Percentiles rank a stretch among this genome's conserved stretches.
These are phyloP conservation scores for Oryza longistaminata DNA, from an alignment of 176 grass and related monocot genomes.

Conservation along the genomic window DNA sequence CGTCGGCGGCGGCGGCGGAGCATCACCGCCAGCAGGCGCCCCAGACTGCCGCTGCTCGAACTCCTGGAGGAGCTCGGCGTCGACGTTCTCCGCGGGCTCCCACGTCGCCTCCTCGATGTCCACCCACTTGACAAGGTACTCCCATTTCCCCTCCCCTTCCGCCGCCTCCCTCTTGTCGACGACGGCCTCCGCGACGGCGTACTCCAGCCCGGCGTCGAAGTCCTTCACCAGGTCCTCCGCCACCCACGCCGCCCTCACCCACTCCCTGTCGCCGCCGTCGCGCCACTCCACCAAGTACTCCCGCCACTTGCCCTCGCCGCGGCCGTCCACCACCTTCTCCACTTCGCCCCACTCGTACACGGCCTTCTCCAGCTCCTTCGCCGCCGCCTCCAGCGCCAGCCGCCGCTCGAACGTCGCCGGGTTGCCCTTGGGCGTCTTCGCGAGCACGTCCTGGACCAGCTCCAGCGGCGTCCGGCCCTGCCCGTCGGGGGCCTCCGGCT, in stretches of 20 bases:
- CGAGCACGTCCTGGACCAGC: constrained; percentile 70
- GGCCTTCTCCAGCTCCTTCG: constrained; percentile 75
- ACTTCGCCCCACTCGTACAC: constrained; percentile 98
- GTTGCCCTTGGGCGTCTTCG: constrained; percentile 64
- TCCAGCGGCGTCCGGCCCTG: constrained; percentile 64
- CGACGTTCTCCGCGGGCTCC: constrained; percentile 90
- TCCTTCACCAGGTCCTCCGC: constrained; percentile 80
- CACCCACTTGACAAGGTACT: constrained; percentile 97
- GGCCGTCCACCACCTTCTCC: constrained; percentile 76
- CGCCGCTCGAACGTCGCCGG: constrained; percentile 69
- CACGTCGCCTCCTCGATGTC: constrained; percentile 81
- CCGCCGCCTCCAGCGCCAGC: constrained; percentile 64
- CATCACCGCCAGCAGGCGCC: neutral
- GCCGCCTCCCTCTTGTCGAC: constrained; percentile 48
- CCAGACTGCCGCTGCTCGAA: constrained; percentile 49
- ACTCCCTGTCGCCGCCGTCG: constrained; percentile 86
- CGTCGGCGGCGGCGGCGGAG: neutral
- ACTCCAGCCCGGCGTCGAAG: constrained; percentile 86
- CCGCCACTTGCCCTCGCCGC: constrained; percentile 73
- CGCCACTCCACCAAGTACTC: constrained; percentile 94
- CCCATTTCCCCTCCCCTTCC: constrained; percentile 51
- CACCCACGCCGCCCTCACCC: constrained; percentile 79
- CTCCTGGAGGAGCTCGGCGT: constrained; percentile 79
- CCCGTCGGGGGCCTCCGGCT: constrained; percentile 57
- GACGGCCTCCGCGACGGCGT: constrained; percentile 75